These are phyloP conservation scores for Elsinoe fawcettii DNA, from an alignment of 2,329 filamentous ascomycete genomes.

Conservation along the genomic window DNA sequence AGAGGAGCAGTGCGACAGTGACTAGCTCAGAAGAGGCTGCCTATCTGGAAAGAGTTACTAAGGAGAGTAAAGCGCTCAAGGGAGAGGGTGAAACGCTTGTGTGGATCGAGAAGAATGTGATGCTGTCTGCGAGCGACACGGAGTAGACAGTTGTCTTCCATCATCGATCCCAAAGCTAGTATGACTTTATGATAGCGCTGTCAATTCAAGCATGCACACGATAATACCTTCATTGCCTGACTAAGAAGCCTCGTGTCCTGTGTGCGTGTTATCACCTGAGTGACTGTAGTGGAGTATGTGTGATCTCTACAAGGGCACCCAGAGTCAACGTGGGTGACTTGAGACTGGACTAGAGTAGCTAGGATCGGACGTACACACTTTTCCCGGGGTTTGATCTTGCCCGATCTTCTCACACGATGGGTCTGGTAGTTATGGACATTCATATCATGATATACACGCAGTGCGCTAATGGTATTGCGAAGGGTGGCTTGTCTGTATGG, in stretches of 20 bases:
- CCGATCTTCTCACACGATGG: background rate
- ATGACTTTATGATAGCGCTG: background rate
- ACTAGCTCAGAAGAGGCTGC: background rate
- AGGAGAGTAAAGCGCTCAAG: background rate
- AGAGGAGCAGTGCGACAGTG: background rate
- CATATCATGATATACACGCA: background rate
- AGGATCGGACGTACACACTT: background rate
- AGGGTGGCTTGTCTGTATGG: constrained; percentile 19
- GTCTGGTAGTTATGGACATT: background rate
- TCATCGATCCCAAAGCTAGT: background rate
- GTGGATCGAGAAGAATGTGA: background rate
- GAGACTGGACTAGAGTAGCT: no score
- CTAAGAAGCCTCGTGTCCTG: no score
- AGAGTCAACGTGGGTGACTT: no score
- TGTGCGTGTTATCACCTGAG: no score
- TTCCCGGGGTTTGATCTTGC: background rate
- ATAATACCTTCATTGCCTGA: no score
- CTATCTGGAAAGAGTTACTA: background rate
- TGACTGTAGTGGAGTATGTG: no score
- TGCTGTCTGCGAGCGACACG: background rate
- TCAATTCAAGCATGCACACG: no score
- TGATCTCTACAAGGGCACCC: no score
- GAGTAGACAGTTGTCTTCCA: background rate
- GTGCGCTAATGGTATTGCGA: background rate
- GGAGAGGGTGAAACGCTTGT: background rate